Conservation (phyloP, 108 stramenopile species). For the Fistulifera solaris region DNA sequence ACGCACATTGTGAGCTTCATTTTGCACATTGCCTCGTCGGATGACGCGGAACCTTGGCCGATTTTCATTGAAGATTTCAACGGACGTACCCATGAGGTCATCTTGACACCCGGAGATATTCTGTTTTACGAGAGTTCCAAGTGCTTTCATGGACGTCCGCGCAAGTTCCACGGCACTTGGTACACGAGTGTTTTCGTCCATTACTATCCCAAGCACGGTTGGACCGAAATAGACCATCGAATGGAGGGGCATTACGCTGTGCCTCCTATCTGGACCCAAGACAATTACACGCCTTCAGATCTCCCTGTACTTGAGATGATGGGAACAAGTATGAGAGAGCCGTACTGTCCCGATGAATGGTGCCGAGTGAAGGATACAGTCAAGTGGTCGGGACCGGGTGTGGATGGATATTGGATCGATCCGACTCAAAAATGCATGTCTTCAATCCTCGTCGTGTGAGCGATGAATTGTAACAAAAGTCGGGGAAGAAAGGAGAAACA, state of each 20-base stretch:
- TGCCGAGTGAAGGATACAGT: constrained; percentile 41
- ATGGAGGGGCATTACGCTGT: constrained; percentile 54
- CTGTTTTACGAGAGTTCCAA: constrained; percentile 80
- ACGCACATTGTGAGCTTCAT: constrained; percentile 79
- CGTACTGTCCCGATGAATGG: constrained; percentile 58
- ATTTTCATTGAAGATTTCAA: constrained; percentile 16
- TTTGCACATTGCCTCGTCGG: constrained; percentile 69
- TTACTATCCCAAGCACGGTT: constrained; percentile 60
- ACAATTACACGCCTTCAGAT: too few relatives aligned
- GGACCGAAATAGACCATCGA: constrained; percentile 23
- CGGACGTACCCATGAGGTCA: constrained; percentile 31
- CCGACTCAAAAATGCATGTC: constrained; percentile 21
- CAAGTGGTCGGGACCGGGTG: constrained; percentile 61
- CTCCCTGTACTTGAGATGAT: constrained; percentile 26
- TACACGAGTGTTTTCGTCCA: constrained; percentile 69
- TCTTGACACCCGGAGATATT: constrained; percentile 66
- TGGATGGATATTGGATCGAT: constrained; percentile 31
- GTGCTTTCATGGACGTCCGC: constrained; percentile 74
- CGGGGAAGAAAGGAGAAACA: too few relatives aligned
- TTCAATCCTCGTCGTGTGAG: constrained; percentile 13
- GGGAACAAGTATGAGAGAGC: constrained; percentile 59
- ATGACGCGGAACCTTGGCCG: constrained; percentile 34
- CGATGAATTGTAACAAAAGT: constrained; percentile 18
- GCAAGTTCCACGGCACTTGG: constrained; percentile 53
- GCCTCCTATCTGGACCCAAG: constrained; percentile 37